Base-by-base conservation (phyloP, 371 early-diverging fungal genomes). In the Rhizopus stolonifer region DNA sequence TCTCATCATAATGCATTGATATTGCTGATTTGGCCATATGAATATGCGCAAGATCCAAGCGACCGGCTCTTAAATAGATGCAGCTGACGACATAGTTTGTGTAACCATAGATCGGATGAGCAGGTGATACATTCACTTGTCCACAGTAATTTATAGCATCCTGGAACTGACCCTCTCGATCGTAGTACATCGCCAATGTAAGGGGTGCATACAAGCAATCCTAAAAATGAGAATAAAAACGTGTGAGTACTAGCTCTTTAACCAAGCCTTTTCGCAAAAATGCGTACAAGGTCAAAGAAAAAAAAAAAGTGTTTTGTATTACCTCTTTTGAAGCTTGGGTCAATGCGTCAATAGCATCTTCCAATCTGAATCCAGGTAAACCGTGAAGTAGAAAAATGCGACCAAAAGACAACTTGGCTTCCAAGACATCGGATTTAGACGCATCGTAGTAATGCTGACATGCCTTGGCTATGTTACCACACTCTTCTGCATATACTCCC, bases 361-460 rank as follows among this genome's bases (percentile, higher is more conserved):
- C 24, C 15, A 14, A 4, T 18, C 23, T 39, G 25, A 47, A 52
- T n/a, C 19, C 18, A n/a, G 39, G 1, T 4, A 36, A 23, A 10
- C 18, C 8, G 15, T 22, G 21, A 18, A 48, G 52, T 2, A 60
- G 36, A 1, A 61, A 13, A 6, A 23, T 26, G 3, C 31, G 46
- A 19, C 54, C 63, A 33, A 49, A 62, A 4, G 57, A 24, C 6
- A 57, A 49, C 21, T 57, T 62, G 3, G 54, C 63, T 23, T 53
- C 31, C 5, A 57, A 7, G 3, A 49, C 10, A 1, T 45, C 57
- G 0, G 21, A 15, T 2, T 40, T 22, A 0, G 48, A 48, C 11
- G 58, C 63, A 4, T 53, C 50, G 21, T 57, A 19, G 13, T 55
- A 57, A 2, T 49, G 22, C 15, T 53, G 47, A 14, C 49, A 49